Conservation (phyloP, 441 rosid species). For the Populus tomentosa region DNA sequence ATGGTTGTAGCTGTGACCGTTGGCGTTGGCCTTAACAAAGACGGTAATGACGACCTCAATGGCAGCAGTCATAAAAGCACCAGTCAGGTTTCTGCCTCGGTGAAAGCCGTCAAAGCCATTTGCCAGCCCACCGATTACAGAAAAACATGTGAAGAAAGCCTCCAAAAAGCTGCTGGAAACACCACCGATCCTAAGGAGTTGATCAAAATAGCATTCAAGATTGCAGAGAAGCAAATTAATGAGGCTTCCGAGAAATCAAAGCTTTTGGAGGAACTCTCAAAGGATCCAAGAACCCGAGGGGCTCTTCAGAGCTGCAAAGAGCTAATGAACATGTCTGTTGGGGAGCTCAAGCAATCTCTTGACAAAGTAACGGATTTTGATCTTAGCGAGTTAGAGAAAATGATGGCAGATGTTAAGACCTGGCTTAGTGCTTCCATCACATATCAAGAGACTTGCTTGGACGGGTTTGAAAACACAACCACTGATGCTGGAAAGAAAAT, state of each 20-base stretch:
- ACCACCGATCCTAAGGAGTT: slow-evolving; percentile 59
- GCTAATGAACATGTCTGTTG: slow-evolving; percentile 50
- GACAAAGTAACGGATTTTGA: slow-evolving; percentile 36
- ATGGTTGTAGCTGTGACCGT: slow-evolving; percentile 51
- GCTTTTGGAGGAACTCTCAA: slow-evolving; percentile 39
- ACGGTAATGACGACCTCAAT: background rate
- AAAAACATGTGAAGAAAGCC: slow-evolving; percentile 46
- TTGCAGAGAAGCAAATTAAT: slow-evolving; percentile 35
- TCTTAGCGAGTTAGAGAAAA: slow-evolving; percentile 22
- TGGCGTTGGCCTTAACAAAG: slow-evolving; percentile 24
- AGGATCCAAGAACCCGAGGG: slow-evolving; percentile 46
- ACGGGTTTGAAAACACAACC: slow-evolving; percentile 53
- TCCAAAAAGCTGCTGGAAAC: slow-evolving; percentile 32
- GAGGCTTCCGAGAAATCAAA: slow-evolving; percentile 46
- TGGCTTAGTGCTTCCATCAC: slow-evolving; percentile 78
- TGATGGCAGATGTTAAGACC: slow-evolving; percentile 37
- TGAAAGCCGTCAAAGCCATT: slow-evolving; percentile 55
- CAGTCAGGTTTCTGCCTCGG: slow-evolving; percentile 30
- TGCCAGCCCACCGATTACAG: slow-evolving; percentile 61
- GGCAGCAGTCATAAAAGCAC: background rate
- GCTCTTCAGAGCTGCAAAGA: slow-evolving; percentile 64
- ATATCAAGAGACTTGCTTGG: slow-evolving; percentile 74
- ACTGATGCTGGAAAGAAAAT: slow-evolving; percentile 47
- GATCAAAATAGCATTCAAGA: slow-evolving; percentile 44
- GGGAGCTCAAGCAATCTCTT: slow-evolving; percentile 45